A percentile compares a stretch with the other conserved stretches of the same genome.
Conservation (phyloP, 352 stramenopile species). For the Thalassiosira mediterranea region DNA sequence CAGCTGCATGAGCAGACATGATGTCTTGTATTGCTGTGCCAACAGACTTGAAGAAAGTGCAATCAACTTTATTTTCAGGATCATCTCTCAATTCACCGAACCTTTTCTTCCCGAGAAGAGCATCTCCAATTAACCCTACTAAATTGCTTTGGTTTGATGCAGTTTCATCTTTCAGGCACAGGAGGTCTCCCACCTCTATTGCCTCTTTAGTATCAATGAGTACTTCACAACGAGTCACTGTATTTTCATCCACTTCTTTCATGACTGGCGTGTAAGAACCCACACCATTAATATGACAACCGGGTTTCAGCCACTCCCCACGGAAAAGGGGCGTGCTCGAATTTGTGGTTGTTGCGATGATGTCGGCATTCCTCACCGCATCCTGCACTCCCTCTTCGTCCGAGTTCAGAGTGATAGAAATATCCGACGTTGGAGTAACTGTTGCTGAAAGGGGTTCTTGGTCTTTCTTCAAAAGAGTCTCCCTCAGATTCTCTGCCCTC, state of each 20-base stretch:
- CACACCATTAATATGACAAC: slow-evolving; percentile 75
- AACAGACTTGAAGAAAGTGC: slow-evolving; percentile 76
- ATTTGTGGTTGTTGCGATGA: slow-evolving; percentile 73
- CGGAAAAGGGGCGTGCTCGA: slow-evolving; percentile 65
- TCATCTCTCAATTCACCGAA: no score
- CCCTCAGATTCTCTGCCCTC: slow-evolving; percentile 62
- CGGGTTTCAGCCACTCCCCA: slow-evolving; percentile 44
- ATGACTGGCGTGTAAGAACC: slow-evolving; percentile 74
- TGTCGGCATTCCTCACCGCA: slow-evolving; percentile 54
- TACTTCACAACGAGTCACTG: slow-evolving; percentile 54
- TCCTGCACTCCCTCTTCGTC: slow-evolving; percentile 40
- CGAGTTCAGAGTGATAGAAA: slow-evolving; percentile 39
- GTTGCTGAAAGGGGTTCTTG: slow-evolving; percentile 12
- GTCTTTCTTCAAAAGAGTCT: slow-evolving; percentile 31
- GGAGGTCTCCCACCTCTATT: slow-evolving; percentile 68
- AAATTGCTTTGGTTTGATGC: slow-evolving; percentile 24
- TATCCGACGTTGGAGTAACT: slow-evolving; percentile 11
- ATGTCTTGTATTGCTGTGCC: slow-evolving; percentile 81
- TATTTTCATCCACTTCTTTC: slow-evolving; percentile 60
- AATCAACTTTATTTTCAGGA: slow-evolving; percentile 40
- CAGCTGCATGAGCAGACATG: slow-evolving; percentile 58
- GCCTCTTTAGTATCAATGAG: slow-evolving; percentile 75
- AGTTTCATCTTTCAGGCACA: slow-evolving; percentile 53
- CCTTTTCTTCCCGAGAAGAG: slow-evolving; percentile 28
- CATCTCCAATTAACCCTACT: slow-evolving; percentile 63